Evolutionary conservation across 805 yeast species (phyloP).

Genomic region (Candida oleophila): DNA sequence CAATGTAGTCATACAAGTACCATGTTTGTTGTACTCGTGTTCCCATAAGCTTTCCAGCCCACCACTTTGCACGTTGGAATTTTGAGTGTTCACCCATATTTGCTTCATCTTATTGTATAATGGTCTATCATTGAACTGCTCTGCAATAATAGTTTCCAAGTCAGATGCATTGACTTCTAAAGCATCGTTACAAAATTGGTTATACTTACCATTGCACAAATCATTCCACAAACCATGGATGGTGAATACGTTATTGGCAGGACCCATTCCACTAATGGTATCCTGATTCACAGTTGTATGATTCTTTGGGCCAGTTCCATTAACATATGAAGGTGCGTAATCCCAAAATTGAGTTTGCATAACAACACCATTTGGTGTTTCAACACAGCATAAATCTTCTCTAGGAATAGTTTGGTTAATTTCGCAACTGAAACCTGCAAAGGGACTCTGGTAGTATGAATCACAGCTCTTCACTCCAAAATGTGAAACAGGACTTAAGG

Average conservation of each 20-base stretch:
- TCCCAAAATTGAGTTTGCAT: conserved; percentile 94
- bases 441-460: conserved; percentile 11
- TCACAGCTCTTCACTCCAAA: conserved; percentile 16
- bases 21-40: conserved; percentile 94
- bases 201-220: conserved; percentile 78
- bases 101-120: conserved; percentile 55
- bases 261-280: neutral
- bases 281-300: neutral
- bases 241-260: conserved; percentile 66
- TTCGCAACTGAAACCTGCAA: conserved; percentile 14
- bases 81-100: conserved; percentile 74
- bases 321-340: conserved; percentile 35
- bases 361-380: conserved; percentile 61
- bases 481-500: neutral
- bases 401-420: conserved; percentile 6
- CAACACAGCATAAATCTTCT: conserved; percentile 3
- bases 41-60: conserved; percentile 62
- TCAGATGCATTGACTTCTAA: conserved; percentile 56
- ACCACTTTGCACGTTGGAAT: conserved; percentile 42
- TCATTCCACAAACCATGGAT: conserved; percentile 91
- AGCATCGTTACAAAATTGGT: conserved; percentile 70
- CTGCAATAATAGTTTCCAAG: conserved; percentile 35
- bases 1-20: conserved; percentile 84
- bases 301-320: conserved; percentile 1
- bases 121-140: conserved; percentile 44